Base-by-base conservation (phyloP, 352 stramenopile genomes). In the Pythium grandisporangium region DNA sequence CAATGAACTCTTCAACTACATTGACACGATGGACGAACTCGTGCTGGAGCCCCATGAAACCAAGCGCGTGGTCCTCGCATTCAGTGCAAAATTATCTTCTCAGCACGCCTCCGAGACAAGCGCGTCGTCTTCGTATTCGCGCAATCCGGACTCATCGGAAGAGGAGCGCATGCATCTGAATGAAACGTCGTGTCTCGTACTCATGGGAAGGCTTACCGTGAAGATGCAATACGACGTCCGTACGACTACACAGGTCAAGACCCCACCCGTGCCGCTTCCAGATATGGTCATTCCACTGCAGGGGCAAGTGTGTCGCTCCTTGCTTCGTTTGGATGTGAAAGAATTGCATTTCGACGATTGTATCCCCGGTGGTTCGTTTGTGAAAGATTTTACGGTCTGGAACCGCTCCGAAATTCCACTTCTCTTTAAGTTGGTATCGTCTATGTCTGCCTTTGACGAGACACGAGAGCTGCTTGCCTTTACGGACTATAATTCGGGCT, bases 1-100 rank as follows among this genome's bases (percentile, higher is more conserved):
- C 70, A 94, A 94, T 44, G 82, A 94, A 45, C 59, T 94, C 3
- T 94, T 94, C 45, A 94, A 94, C 54, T 76, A 93, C 32, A 90
- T 94, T 25, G 75, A 61, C 5, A 72, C 72, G 0, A 42, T 90
- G 13, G 49, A 80, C 14, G 64, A 84, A 22, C 30, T 94, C 13
- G 33, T 65, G 16, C 61, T 94, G 21, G 68, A 70, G 26, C 68
- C 77, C 2, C 58, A 78, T 35, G 70, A 93, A 56, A 80, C 64
- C 17, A 87, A 74, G 51, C 61, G 62, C 10, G 39, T 93, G 8
- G 67, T 88, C 21, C 79, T 94, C 33, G 84, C 79, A 0, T 51
- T 92, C 12, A 89, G 77, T 39, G 70, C 69, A 7, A 91, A 75
- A 34, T 47, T 86, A 0, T 61, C 61, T 1, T 61, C 11, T 33